These are phyloP conservation scores for Globisporangium irregulare DNA, from an alignment of 352 stramenopile species.

Conservation along the genomic window DNA sequence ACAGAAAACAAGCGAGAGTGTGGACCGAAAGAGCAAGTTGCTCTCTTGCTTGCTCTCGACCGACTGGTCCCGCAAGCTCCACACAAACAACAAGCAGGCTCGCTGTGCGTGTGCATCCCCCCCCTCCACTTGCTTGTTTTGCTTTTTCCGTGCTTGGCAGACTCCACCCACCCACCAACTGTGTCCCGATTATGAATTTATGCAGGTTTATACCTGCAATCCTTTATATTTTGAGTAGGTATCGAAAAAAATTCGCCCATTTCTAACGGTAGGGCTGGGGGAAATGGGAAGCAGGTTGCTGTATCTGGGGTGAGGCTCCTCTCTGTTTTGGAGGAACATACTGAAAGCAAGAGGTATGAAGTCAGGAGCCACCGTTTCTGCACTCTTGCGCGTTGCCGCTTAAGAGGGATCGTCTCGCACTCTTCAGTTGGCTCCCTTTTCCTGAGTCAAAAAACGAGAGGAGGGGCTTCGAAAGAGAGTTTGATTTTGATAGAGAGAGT, in stretches of 20 bases:
- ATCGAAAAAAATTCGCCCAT: not conserved
- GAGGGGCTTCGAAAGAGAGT: slow-evolving; percentile 3
- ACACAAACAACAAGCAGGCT: not conserved
- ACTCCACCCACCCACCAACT: slow-evolving; percentile 2
- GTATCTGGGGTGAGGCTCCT: not conserved
- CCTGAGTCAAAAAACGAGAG: not conserved
- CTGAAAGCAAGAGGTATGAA: slow-evolving; percentile 3
- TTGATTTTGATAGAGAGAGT: not conserved
- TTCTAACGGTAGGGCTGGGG: not conserved
- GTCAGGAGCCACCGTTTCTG: slow-evolving; percentile 5
- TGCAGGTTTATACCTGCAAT: not conserved
- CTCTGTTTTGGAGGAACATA: not conserved
- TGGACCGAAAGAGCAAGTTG: slow-evolving; percentile 11
- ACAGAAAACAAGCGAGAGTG: not conserved
- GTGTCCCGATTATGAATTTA: not conserved
- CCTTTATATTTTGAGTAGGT: not conserved
- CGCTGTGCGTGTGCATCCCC: not conserved
- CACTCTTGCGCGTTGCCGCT: not conserved
- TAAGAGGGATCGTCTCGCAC: not conserved
- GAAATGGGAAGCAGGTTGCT: not conserved
- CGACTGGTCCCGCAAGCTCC: slow-evolving; percentile 11
- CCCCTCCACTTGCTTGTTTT: not conserved
- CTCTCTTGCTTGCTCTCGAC: slow-evolving; percentile 1
- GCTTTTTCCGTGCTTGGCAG: not conserved
- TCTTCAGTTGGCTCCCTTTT: slow-evolving; percentile 2